Evolutionary conservation across 768 basidiomycete genomes (phyloP).

Genomic region (Pholiota molesta): DNA sequence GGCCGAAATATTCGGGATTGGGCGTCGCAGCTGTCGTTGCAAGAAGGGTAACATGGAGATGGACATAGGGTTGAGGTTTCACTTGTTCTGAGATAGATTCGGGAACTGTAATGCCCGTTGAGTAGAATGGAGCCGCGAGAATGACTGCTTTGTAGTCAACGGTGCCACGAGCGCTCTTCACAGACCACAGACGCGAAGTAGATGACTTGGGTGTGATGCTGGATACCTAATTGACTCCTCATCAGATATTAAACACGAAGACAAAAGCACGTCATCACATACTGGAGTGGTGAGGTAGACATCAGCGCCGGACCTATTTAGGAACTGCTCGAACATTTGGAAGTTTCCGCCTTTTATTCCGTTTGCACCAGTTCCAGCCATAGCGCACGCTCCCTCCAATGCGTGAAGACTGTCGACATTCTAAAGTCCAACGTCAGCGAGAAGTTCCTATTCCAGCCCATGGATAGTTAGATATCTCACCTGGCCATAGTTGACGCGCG

Average conservation of each 20-base stretch:
- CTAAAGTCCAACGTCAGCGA: conserved; percentile 31
- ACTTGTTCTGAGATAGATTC: conserved; percentile 51
- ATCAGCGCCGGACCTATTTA: conserved; percentile 68
- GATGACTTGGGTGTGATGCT: conserved; percentile 50
- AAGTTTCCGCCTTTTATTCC: conserved; percentile 81
- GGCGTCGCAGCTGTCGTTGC: conserved; percentile 70
- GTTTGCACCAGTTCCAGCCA: conserved; percentile 72
- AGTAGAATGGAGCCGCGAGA: conserved; percentile 85
- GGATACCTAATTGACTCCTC: conserved; percentile 44
- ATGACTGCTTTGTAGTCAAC: conserved; percentile 73
- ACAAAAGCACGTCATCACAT: conserved; percentile 10
- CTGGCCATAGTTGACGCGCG: conserved; percentile 86
- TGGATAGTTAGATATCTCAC: conserved; percentile 31
- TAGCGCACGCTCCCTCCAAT: conserved; percentile 67
- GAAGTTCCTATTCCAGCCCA: no score
- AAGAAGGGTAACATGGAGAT: conserved; percentile 87
- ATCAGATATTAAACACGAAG: background rate
- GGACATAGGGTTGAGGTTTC: conserved; percentile 75
- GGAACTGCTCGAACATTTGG: conserved; percentile 82
- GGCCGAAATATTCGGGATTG: conserved; percentile 70
- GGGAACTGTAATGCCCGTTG: conserved; percentile 58
- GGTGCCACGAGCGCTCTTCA: conserved; percentile 51
- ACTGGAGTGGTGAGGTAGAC: conserved; percentile 75
- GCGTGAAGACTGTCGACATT: conserved; percentile 76
- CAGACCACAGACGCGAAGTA: conserved; percentile 50